Percentiles rank a stretch among this genome's conserved stretches.
phyloP scores from a whole-genome alignment of 768 basidiomycete species.

The Xanthoconium purpureum region DNA sequence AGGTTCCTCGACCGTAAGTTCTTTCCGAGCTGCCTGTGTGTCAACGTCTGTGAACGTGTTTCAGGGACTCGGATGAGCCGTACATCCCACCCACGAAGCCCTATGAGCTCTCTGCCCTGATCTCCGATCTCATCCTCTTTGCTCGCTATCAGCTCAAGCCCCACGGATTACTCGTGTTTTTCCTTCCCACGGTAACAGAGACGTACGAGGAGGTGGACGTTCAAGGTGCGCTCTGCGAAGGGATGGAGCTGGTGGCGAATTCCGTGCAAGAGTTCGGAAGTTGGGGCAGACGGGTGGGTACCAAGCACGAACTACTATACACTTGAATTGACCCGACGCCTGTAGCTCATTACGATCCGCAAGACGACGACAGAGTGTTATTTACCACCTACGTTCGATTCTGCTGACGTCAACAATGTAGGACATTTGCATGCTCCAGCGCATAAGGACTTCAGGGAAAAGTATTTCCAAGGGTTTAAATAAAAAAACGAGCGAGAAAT shows the following conservation, averaged over 20 bases:
- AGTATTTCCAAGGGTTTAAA: slow-evolving; percentile 83
- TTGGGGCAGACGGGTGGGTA: slow-evolving; percentile 86
- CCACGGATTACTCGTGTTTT: slow-evolving; percentile 89
- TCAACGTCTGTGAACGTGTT: background rate
- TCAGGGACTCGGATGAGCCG: slow-evolving; percentile 48
- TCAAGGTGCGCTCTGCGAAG: slow-evolving; percentile 70
- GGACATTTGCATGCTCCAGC: slow-evolving; percentile 61
- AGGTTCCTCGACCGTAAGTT: slow-evolving; percentile 45
- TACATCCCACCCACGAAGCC: slow-evolving; percentile 90
- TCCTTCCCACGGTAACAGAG: slow-evolving; percentile 88
- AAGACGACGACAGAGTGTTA: slow-evolving; percentile 52
- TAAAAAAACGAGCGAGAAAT: slow-evolving; percentile 38
- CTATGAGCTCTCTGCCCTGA: slow-evolving; percentile 86
- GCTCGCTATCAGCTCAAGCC: slow-evolving; percentile 84
- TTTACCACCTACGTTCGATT: slow-evolving; percentile 55
- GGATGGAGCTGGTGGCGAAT: slow-evolving; percentile 86
- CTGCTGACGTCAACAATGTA: slow-evolving; percentile 9
- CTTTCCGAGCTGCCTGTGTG: background rate
- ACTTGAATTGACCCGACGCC: background rate
- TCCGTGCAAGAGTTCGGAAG: slow-evolving; percentile 91
- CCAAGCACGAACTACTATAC: background rate
- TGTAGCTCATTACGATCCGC: slow-evolving; percentile 87
- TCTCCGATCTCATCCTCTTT: slow-evolving; percentile 74
- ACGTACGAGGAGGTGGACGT: slow-evolving; percentile 89
- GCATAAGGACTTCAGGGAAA: slow-evolving; percentile 84